Base-by-base conservation (phyloP, 2,329 filamentous ascomycete genomes). In the Zalaria sp. region DNA sequence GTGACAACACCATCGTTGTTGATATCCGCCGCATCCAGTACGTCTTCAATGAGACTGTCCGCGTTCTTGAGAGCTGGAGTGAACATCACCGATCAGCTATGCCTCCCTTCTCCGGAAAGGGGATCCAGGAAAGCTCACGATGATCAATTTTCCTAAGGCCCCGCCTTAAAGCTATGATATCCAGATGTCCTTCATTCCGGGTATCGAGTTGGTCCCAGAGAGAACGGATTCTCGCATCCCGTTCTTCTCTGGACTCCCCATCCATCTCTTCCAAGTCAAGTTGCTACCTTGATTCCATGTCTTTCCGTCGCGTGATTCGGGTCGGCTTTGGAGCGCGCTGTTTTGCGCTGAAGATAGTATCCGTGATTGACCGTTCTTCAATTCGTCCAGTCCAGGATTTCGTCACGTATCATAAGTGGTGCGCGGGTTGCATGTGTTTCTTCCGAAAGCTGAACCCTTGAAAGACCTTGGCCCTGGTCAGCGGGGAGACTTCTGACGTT, bases 101-200 rank as follows among this genome's bases (percentile, higher is more conserved):
- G 37, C 34, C 41, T 31, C 29, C 7, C 29, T 32, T 32, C 29
- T 7, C 29, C 7, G 7, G n/a, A 32, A 32, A n/a, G 7, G n/a
- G n/a, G n/a, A n/a, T n/a, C 7, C 29, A 32, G 7, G 48, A 45
- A 35, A 40, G 59, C 79, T 65, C 65, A 93, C 87, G 91, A 61
- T 98, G 91, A 61, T 96, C 88, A 55, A 96, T 86, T 62, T 79
- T 83, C 59, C 72, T 78, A 57, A 98, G 66, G 3, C 89, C 91
- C 64, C 79, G 84, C 65, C 88, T 82, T 52, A 98, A 67, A 28
- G 79, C 87, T 59, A 81, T 79, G 49, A 93, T 69, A 63, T 96
- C 88, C 53, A 98, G 71, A 59, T 85, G 79, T 45, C 85, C 85
- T 53, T 81, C 79, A 45, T 73, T 72, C 49, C 78, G 75, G 50